Conservation (phyloP, 495 filamentous ascomycete species). For the Physcia stellaris region DNA sequence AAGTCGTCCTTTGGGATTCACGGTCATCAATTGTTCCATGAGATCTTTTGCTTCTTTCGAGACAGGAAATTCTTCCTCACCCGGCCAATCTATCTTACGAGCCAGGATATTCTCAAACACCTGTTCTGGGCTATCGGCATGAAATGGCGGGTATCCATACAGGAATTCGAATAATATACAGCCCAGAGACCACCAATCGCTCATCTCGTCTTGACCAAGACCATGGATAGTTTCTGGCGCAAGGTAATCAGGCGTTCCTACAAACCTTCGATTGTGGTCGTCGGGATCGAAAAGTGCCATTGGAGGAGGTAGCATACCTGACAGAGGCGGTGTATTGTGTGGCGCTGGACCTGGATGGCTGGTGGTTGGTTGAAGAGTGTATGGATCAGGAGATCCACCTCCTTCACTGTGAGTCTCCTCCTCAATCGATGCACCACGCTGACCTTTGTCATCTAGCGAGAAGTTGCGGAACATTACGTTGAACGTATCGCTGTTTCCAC, state of each 20-base stretch:
- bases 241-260: conserved; percentile 94
- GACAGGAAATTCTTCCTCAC: conserved; percentile 39
- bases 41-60: conserved; percentile 83
- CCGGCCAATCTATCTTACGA: conserved; percentile 79
- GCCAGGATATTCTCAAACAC: conserved; percentile 94
- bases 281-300: conserved; percentile 96
- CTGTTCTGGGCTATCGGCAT: conserved; percentile 76
- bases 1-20: conserved; percentile 65
- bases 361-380: conserved; percentile 44
- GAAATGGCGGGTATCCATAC: conserved; percentile 86
- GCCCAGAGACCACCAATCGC: conserved; percentile 98
- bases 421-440: conserved; percentile 40
- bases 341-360: conserved; percentile 37
- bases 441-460: conserved; percentile 51
- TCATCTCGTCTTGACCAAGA: conserved; percentile 88
- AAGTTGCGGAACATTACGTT: conserved; percentile 74
- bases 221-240: conserved; percentile 95
- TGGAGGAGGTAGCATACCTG: conserved; percentile 78
- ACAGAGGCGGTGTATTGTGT: conserved; percentile 48
- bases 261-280: conserved; percentile 84
- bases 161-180: conserved; percentile 97
- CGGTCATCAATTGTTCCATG: conserved; percentile 77
- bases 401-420: conserved; percentile 57
- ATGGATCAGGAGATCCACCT: conserved; percentile 56
- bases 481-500: conserved; percentile 72